Percentiles rank a stretch among this genome's conserved stretches.
Conservation (phyloP, 805 yeast species). For the Hanseniaspora mollemarum region DNA sequence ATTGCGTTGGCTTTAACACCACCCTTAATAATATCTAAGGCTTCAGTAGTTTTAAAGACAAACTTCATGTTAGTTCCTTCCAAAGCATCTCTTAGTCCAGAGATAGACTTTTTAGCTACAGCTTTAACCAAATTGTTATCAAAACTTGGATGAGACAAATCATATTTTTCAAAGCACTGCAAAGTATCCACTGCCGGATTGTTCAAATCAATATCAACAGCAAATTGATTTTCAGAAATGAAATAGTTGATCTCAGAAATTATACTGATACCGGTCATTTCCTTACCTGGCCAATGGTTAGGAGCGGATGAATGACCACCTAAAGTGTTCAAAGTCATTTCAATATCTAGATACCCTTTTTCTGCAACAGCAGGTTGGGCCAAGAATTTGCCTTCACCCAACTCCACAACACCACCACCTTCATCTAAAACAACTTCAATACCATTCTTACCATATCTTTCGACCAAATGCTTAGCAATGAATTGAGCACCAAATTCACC, state of each 20-base stretch:
- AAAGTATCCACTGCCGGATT: slow-evolving; percentile 47
- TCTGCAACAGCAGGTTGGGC: slow-evolving; percentile 41
- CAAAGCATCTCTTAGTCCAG: slow-evolving; percentile 26
- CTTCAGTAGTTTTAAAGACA: slow-evolving; percentile 45
- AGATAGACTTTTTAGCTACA: slow-evolving; percentile 32
- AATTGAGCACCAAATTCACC: slow-evolving; percentile 48
- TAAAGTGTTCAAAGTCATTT: slow-evolving; percentile 37
- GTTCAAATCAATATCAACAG: slow-evolving; percentile 33
- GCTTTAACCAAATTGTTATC: slow-evolving; percentile 25
- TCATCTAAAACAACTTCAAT: slow-evolving; percentile 57
- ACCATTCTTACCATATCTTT: slow-evolving; percentile 46
- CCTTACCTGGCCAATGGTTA: slow-evolving; percentile 33
- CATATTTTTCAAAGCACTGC: slow-evolving; percentile 37
- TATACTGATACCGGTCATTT: slow-evolving; percentile 61
- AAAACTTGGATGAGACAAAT: slow-evolving; percentile 15
- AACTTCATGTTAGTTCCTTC: slow-evolving; percentile 15
- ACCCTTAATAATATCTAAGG: slow-evolving; percentile 49
- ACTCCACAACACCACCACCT: slow-evolving; percentile 32
- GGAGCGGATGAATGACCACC: slow-evolving; percentile 71
- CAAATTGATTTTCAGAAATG: slow-evolving; percentile 46
- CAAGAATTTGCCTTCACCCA: slow-evolving; percentile 33
- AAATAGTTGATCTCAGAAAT: slow-evolving; percentile 42
- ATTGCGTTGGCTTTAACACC: slow-evolving; percentile 60
- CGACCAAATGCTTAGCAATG: slow-evolving; percentile 35
- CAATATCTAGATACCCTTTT: slow-evolving; percentile 34